phyloP scores from a whole-genome alignment of 1,139 yeast species.

The Petasospora rhodanensis region DNA sequence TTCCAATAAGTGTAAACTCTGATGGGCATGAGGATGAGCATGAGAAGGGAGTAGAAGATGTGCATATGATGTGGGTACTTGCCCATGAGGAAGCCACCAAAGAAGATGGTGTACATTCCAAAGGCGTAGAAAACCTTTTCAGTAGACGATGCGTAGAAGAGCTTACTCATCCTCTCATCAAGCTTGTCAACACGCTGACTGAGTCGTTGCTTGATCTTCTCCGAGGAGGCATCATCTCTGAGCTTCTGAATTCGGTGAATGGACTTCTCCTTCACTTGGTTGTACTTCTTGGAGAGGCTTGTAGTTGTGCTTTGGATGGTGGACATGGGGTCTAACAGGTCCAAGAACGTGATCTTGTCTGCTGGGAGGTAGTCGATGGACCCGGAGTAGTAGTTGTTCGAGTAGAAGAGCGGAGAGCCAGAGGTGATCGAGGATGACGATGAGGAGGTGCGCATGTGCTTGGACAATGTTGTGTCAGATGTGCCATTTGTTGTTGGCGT shows the following conservation, averaged over 20 bases:
- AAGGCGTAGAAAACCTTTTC: constrained; percentile 82
- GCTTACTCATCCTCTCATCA: constrained; percentile 50
- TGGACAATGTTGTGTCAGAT: too few relatives aligned
- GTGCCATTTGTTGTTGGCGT: too few relatives aligned
- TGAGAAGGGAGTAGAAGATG: constrained; percentile 61
- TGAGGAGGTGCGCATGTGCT: constrained; percentile 5
- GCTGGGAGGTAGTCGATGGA: constrained; percentile 20
- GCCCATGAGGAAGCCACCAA: constrained; percentile 76
- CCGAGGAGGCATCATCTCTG: constrained; percentile 19
- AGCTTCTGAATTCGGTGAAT: constrained; percentile 17
- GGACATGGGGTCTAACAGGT: constrained; percentile 34
- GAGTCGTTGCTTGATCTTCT: constrained; percentile 28
- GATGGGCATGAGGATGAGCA: constrained; percentile 71
- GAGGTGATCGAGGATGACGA: constrained; percentile 9
- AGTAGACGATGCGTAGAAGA: constrained; percentile 55
- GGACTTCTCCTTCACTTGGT: constrained; percentile 29
- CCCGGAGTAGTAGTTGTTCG: constrained; percentile 12
- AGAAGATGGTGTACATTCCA: constrained; percentile 64
- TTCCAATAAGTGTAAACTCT: constrained; percentile 80
- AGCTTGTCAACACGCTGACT: constrained; percentile 44
- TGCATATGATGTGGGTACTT: constrained; percentile 75
- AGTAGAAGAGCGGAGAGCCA: constrained; percentile 22
- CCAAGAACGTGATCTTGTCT: constrained; percentile 33
- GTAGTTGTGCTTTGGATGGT: constrained; percentile 28
- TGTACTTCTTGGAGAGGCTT: constrained; percentile 29